phyloP scores from a whole-genome alignment of 305 asterid species.

The Coffea humblotiana region DNA sequence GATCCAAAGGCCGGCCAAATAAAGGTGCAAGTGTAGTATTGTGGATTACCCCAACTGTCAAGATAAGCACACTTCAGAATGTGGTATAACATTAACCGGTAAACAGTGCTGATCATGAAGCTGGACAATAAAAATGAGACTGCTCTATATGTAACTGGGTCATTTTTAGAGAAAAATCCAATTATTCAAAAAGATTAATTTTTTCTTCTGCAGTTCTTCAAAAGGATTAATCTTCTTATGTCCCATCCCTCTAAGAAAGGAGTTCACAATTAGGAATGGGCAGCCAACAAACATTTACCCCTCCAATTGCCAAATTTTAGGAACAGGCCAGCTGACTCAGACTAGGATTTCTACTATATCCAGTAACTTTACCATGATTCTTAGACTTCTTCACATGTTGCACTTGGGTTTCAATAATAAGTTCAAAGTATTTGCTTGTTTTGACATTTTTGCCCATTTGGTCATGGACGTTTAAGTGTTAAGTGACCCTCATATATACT shows the following conservation, averaged over 20 bases:
- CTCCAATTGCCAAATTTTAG: not conserved
- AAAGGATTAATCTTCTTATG: too few species aligned
- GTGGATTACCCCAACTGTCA: slow-evolving; percentile 52
- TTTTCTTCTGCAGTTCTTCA: too few species aligned
- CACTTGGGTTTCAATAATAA: not conserved
- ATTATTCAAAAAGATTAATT: not conserved
- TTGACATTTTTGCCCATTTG: not conserved
- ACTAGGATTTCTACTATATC: too few species aligned
- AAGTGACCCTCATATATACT: too few species aligned
- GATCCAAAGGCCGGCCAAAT: slow-evolving; percentile 61
- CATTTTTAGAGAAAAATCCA: not conserved
- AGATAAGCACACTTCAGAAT: slow-evolving; percentile 14
- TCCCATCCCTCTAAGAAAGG: not conserved
- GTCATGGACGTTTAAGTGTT: too few species aligned
- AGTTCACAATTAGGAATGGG: not conserved
- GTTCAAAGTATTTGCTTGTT: too few species aligned
- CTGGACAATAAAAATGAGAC: not conserved
- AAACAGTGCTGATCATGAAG: not conserved
- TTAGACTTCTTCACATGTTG: not conserved
- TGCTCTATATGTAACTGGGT: not conserved
- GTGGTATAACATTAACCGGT: not conserved
- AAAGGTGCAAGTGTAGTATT: slow-evolving; percentile 60
- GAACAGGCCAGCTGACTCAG: not conserved
- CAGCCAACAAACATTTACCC: not conserved
- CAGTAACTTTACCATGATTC: not conserved